Base-by-base conservation (phyloP, 2,329 filamentous ascomycete genomes). In the Claviceps maximensis region DNA sequence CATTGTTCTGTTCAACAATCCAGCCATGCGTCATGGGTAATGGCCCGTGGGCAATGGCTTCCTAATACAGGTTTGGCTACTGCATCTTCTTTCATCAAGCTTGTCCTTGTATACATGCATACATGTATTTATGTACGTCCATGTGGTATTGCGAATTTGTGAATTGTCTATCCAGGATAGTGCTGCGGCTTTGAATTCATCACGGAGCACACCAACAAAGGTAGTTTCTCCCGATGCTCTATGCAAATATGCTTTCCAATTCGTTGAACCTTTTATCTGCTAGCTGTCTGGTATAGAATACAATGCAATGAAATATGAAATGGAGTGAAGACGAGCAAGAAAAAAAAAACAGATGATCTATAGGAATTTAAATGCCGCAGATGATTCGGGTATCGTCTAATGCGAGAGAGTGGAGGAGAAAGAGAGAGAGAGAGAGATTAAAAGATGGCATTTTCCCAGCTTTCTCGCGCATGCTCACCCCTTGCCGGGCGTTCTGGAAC, bases 331-430 rank as follows among this genome's bases (percentile, higher is more conserved):
- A 41, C 27, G 27, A 29, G 4, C 8, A 29, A 12, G 10, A 8
- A 12, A 13, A 6, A 10, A 12, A 13, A n/a, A 50, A 36, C 38
- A 40, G 54, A 3, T 2, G 31, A 33, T 12, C 7, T 33, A 21
- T n/a, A 25, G 47, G 48, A 12, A 9, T 25, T 19, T 52, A 50
- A 29, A 5, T 6, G 46, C 29, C 47, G 40, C n/a, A 46, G 13
- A 25, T 25, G n/a, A 50, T 17, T 31, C 40, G 53, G 52, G 49
- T 53, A 56, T 54, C 47, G 19, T 52, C n/a, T 45, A 51, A 25
- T 19, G 29, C 13, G 42, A 45, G 25, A n/a, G n/a, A n/a, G n/a
- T n/a, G n/a, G n/a, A n/a, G n/a, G n/a, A n/a, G n/a, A n/a, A n/a
- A n/a, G n/a, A n/a, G n/a, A n/a, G n/a, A n/a, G n/a, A n/a, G n/a